Base-by-base conservation (phyloP, 1,284 basidiomycete species). In the Bjerkandera adusta region DNA sequence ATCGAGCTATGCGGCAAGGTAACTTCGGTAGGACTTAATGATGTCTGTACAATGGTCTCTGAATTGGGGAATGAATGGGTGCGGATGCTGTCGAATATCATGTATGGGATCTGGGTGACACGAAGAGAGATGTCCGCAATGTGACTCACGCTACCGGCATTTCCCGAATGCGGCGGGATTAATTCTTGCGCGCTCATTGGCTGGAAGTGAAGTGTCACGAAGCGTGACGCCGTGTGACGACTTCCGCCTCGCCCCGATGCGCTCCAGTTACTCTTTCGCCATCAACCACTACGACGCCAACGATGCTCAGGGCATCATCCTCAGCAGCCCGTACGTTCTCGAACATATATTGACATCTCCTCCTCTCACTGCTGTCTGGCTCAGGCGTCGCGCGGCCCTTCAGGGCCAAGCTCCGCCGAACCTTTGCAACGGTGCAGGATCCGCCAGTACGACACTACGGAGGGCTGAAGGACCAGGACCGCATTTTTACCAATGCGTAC, bases 381-480 rank as follows among this genome's bases (percentile, higher is more conserved):
- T 21, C 48, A 74, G 69, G 60, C 47, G 61, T 71, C 41, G 59
- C 70, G 36, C 65, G 69, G 51, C 69, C 72, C 30, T 65, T 72
- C 48, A 70, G 69, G 49, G 62, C 65, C 25, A 64, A 68, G 51
- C 44, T 63, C 22, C 60, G 58, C 21, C 72, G 78, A 46, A 60
- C 68, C 11, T 76, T 94, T 54, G 92, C 92, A 33, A 94, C 92
- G 8, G 84, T 87, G 33, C 81, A 85, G 34, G 82, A 89, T 62
- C 77, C 88, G 12, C 92, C 92, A 25, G 88, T 93, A 21, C 76
- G 90, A 54, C 81, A 80, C 52, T 94, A 94, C 61, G 93, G 93
- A 21, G 93, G 93, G 1, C 72, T 97, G 56, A 91, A 87, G 65
- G 94, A 97, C 71, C 92, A 95, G 67, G 94, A 97, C 69, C 82